Base-by-base conservation (phyloP, 2,329 filamentous ascomycete species). In the Colletotrichum filicis region DNA sequence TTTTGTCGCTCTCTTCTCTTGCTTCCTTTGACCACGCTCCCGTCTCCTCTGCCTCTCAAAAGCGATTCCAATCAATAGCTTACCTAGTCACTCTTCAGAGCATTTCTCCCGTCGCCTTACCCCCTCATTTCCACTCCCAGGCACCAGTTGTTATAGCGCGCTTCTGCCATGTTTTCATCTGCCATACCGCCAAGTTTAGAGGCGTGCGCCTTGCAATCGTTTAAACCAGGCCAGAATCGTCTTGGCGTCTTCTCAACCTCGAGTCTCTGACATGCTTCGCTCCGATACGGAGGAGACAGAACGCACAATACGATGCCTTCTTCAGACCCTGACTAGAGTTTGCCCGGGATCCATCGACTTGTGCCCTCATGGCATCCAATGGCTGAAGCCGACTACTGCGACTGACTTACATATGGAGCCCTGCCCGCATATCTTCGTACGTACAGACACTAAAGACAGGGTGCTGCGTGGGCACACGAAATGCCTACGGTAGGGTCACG, bases 371-470 rank as follows among this genome's bases (percentile, higher is more conserved):
- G 8, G 35, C 30, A 19, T 30, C 42, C 58, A 49, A 56, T 65
- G 42, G 68, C 28, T 55, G 55, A 22, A 37, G 56, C 28, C 35
- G 46, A 52, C 70, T 73, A 66, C 70, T 73, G 66, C 70, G 61
- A 70, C 28, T 70, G 46, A 70, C 66, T 73, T 70, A 70, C 70
- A 73, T 70, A 70, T 60, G 66, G 55, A 52, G 32, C 61, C 61
- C 53, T 35, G 66, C 66, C 66, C 56, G 70, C 60, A 70, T 73
- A 61, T 66, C 35, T 57, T 73, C 42, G 55, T 70, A 70, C 67
- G 70, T 60, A 64, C 35, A 61, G 55, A 46, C 55, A 65, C 60
- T 53, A 65, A 56, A 42, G 60, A 37, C 60, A 73, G 70, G 70
- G 70, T 66, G 66, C 55, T 28, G 46, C 42, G 49, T 35, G 55